Evolutionary conservation across 441 rosid genomes (phyloP).

Genomic region (Croton laevigatus): DNA sequence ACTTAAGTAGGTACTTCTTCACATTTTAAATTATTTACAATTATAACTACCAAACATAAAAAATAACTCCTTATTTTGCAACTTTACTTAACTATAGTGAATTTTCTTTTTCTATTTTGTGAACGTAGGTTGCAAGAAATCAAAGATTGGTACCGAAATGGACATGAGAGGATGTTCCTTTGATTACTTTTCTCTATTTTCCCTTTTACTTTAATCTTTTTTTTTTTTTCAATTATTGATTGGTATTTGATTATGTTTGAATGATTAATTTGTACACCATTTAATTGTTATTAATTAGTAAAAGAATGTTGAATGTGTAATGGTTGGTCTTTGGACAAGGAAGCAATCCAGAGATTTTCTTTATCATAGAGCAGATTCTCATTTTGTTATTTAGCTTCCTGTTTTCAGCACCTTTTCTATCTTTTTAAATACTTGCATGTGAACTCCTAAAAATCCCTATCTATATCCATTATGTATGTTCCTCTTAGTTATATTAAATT

Average conservation of each 20-base stretch:
- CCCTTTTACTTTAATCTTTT: no score
- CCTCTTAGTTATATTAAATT: background rate
- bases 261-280: conserved; percentile 23
- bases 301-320: conserved; percentile 25
- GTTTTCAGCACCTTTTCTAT: background rate
- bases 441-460: conserved; percentile 5
- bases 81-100: no score
- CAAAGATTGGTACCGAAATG: conserved; percentile 31
- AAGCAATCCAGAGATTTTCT: conserved; percentile 24
- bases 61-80: no score
- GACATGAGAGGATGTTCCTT: conserved; percentile 51
- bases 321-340: conserved; percentile 19
- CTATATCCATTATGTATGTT: background rate
- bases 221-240: conserved; percentile 14
- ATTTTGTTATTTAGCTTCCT: background rate
- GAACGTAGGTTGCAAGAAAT: conserved; percentile 39
- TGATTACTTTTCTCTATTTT: background rate
- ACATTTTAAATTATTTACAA: no score
- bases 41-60: no score
- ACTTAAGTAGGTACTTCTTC: conserved; percentile 25
- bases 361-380: conserved; percentile 7
- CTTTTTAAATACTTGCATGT: background rate
- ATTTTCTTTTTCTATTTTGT: no score
- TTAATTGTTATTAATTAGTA: conserved; percentile 5
- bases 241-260: conserved; percentile 22